Percentiles rank a stretch among this genome's conserved stretches.
These are phyloP conservation scores for Leucocoprinus leucothites DNA, from an alignment of 768 basidiomycete genomes.

Conservation along the genomic window DNA sequence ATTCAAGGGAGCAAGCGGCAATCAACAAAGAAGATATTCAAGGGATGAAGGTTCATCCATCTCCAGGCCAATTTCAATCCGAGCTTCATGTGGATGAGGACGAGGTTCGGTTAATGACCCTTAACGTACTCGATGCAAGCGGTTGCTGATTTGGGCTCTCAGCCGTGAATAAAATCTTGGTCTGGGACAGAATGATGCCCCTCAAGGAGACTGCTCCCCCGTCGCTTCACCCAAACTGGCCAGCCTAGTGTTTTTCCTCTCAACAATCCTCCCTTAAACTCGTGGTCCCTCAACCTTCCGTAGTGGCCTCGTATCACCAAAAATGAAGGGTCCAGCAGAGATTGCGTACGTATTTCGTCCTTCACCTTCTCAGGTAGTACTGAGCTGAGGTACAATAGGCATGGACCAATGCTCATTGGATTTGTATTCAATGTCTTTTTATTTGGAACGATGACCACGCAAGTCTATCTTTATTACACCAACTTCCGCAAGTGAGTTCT, in stretches of 20 bases:
- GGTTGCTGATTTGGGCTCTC: neutral
- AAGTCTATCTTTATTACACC: conserved; percentile 46
- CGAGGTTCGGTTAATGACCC: neutral
- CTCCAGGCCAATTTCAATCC: too few relatives aligned
- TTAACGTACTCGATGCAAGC: neutral
- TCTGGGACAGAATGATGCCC: neutral
- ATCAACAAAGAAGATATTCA: too few relatives aligned
- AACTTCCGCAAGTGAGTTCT: conserved; percentile 28
- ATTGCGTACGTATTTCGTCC: conserved; percentile 26
- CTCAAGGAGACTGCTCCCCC: neutral
- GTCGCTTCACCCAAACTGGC: neutral
- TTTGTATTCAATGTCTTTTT: conserved; percentile 43
- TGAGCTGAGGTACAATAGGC: conserved; percentile 26
- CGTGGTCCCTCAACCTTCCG: too few relatives aligned
- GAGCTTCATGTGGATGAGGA: too few relatives aligned
- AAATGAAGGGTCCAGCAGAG: conserved; percentile 27
- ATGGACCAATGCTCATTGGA: conserved; percentile 52
- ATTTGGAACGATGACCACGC: conserved; percentile 48
- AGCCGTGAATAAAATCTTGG: neutral
- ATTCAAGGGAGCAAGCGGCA: too few relatives aligned
- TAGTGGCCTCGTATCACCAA: neutral
- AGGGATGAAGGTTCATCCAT: too few relatives aligned
- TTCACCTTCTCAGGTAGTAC: neutral
- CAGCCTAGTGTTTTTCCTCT: neutral
- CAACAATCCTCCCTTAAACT: neutral